phyloP scores from a whole-genome alignment of 2,329 filamentous ascomycete species.

The Hypoxylon sp. region DNA sequence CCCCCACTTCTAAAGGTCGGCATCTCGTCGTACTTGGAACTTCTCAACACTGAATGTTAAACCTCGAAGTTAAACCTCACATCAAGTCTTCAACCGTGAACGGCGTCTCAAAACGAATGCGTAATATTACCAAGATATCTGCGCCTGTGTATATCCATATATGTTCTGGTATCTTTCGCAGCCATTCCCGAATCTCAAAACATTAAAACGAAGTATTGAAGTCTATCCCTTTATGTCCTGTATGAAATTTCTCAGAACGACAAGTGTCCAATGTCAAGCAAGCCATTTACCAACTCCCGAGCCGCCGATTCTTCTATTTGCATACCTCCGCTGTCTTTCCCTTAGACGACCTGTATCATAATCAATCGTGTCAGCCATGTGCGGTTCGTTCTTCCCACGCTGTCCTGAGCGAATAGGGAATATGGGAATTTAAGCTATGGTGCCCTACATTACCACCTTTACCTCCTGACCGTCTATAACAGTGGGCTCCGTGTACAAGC shows the following conservation, averaged over 20 bases:
- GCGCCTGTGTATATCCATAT: slow-evolving; percentile 7
- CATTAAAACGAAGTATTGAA: slow-evolving; percentile 14
- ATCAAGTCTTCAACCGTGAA: not conserved
- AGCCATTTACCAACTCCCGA: slow-evolving; percentile 7
- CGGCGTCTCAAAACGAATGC: slow-evolving; percentile 4
- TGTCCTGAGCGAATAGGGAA: not conserved
- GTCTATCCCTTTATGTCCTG: slow-evolving; percentile 11
- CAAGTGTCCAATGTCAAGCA: slow-evolving; percentile 14
- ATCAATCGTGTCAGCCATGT: not conserved
- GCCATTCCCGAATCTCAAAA: slow-evolving; percentile 14
- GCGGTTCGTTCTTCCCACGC: not conserved
- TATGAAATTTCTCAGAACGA: not conserved
- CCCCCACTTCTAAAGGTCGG: not conserved
- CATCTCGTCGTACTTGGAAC: not conserved
- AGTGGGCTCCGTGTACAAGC: slow-evolving; percentile 55
- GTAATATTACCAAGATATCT: slow-evolving; percentile 28
- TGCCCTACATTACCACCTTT: slow-evolving; percentile 35
- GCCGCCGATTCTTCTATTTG: slow-evolving; percentile 1
- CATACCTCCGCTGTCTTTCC: not conserved
- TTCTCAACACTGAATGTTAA: not conserved
- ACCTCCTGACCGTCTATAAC: slow-evolving; percentile 44
- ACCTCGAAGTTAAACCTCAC: not conserved
- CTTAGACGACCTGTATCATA: not conserved
- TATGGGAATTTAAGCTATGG: not conserved
- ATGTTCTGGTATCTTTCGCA: slow-evolving; percentile 24